These are phyloP conservation scores for Purpureocillium lavendulum DNA, from an alignment of 2,329 filamentous ascomycete species.

Conservation along the genomic window DNA sequence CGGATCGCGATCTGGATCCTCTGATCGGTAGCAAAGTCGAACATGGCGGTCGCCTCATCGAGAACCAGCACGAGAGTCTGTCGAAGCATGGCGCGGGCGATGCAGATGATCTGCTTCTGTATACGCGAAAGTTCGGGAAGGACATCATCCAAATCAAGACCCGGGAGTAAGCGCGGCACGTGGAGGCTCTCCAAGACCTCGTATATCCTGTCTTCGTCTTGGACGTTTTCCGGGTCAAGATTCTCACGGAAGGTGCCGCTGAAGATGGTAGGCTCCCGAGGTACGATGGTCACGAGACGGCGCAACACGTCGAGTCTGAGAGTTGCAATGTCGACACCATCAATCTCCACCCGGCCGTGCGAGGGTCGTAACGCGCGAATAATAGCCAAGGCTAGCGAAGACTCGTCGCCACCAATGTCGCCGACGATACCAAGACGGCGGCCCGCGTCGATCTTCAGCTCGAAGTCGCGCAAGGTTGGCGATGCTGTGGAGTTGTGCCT, in stretches of 20 bases:
- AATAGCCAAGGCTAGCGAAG: slow-evolving; percentile 48
- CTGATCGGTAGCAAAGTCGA: slow-evolving; percentile 66
- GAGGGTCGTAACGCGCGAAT: not conserved
- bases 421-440: slow-evolving; percentile 49
- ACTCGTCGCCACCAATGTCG: slow-evolving; percentile 71
- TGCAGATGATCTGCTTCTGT: slow-evolving; percentile 63
- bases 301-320: slow-evolving; percentile 27
- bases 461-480: slow-evolving; percentile 1
- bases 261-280: slow-evolving; percentile 54
- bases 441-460: slow-evolving; percentile 1
- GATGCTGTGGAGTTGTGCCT: slow-evolving; percentile 1
- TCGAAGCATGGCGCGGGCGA: slow-evolving; percentile 61
- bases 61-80: slow-evolving; percentile 64
- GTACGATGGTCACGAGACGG: slow-evolving; percentile 47
- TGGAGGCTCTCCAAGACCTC: not conserved
- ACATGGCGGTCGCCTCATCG: slow-evolving; percentile 63
- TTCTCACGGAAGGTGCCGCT: slow-evolving; percentile 49
- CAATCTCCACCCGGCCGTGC: not conserved
- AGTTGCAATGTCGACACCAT: slow-evolving; percentile 32
- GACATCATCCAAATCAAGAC: not conserved
- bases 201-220: not conserved
- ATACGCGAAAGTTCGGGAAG: slow-evolving; percentile 46
- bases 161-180: not conserved
- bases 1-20: slow-evolving; percentile 63
- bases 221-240: slow-evolving; percentile 33